A percentile compares a stretch with the other conserved stretches of the same genome.
Conservation (phyloP, 768 basidiomycete species). For the Rhizopogon roseolus region DNA sequence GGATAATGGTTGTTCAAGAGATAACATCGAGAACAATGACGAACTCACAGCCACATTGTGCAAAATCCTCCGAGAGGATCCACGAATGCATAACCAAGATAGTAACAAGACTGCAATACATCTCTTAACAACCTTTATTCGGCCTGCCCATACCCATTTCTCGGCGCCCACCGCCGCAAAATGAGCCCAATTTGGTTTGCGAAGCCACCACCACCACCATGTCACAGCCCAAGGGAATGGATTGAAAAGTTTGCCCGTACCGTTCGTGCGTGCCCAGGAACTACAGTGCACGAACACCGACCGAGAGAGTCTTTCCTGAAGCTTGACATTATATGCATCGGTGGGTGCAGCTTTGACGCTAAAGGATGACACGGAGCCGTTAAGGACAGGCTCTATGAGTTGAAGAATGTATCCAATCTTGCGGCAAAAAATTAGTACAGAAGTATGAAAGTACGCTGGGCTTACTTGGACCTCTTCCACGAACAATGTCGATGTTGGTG, state of each 20-base stretch:
- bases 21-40: background rate
- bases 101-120: constrained; percentile 1
- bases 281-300: constrained; percentile 24
- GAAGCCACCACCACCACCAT: constrained; percentile 32
- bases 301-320: constrained; percentile 14
- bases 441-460: background rate
- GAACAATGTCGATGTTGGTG: constrained; percentile 19
- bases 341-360: constrained; percentile 17
- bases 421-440: background rate
- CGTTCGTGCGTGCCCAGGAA: constrained; percentile 37
- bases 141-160: constrained; percentile 23
- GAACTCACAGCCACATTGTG: background rate
- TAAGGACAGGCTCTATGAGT: constrained; percentile 24
- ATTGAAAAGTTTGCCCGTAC: constrained; percentile 31
- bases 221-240: constrained; percentile 35
- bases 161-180: constrained; percentile 34
- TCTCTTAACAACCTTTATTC: constrained; percentile 1
- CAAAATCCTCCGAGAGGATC: background rate
- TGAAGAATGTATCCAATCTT: constrained; percentile 25
- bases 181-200: constrained; percentile 29
- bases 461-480: constrained; percentile 25
- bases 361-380: constrained; percentile 16
- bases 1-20: background rate
- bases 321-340: constrained; percentile 20
- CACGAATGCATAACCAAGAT: constrained; percentile 5